Conservation (phyloP, 371 early-diverging fungal genomes). For the Syncephalastrum sp. region DNA sequence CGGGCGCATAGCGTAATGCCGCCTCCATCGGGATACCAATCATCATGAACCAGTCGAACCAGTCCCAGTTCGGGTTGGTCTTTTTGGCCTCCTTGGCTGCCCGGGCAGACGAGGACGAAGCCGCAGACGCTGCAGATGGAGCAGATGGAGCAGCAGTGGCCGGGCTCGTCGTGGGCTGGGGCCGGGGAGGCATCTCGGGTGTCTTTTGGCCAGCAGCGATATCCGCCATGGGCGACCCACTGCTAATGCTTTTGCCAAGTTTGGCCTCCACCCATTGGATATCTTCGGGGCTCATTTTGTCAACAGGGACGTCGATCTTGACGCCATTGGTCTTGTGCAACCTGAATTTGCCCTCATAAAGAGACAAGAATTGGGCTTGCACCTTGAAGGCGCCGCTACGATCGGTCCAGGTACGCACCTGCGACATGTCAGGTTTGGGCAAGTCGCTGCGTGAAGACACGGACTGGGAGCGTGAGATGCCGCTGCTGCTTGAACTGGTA, state of each 20-base stretch:
- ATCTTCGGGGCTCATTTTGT: slow-evolving; percentile 79
- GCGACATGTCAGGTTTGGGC: slow-evolving; percentile 48
- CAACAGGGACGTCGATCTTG: slow-evolving; percentile 89
- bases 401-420: slow-evolving; percentile 89
- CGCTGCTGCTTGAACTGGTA: slow-evolving; percentile 2
- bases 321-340: slow-evolving; percentile 93
- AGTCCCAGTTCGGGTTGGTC: slow-evolving; percentile 75
- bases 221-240: slow-evolving; percentile 12
- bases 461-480: slow-evolving; percentile 10
- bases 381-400: slow-evolving; percentile 88
- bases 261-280: slow-evolving; percentile 59
- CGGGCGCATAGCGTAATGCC: slow-evolving; percentile 75
- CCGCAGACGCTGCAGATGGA: slow-evolving; percentile 1
- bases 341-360: slow-evolving; percentile 80
- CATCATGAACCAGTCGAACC: slow-evolving; percentile 88
- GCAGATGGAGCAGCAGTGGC: slow-evolving; percentile 18
- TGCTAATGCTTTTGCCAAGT: slow-evolving; percentile 48
- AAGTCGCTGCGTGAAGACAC: slow-evolving; percentile 12
- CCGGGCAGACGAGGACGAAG: slow-evolving; percentile 4
- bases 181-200: slow-evolving; percentile 22
- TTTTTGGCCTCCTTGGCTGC: slow-evolving; percentile 29
- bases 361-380: slow-evolving; percentile 81
- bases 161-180: slow-evolving; percentile 1
- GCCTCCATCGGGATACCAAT: slow-evolving; percentile 74
- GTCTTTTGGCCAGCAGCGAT: slow-evolving; percentile 13